Evolutionary conservation across 768 basidiomycete species (phyloP), one percentile per base, ranked within the genome.

Genomic region (Kondoa malvinella): DNA sequence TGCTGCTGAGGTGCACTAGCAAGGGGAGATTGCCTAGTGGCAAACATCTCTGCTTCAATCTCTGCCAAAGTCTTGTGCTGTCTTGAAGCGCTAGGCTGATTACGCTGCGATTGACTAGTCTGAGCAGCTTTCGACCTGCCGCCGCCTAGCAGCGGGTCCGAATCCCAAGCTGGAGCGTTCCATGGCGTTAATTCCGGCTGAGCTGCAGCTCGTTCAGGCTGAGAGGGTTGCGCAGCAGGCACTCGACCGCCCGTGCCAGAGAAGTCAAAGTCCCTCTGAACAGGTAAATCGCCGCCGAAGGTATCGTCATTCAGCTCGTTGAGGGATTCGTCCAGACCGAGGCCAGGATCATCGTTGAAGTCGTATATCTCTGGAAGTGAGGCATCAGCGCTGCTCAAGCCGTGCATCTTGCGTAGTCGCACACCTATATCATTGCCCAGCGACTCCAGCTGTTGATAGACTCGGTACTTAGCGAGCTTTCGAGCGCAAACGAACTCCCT

Each of bases 251-350:
- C 25, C 21, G 57, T 64, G 64, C 78, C 81, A 25, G 86, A 80
- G 77, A 92, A 95, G 80, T 94, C 89, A 76, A 94, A 95, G 78
- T 94, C 91, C 76, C 86, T 88, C 76, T 88, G 91, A 92, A 56
- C 83, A 71, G 75, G 78, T 34, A 81, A 85, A 63, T 79, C 71
- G 56, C 78, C 82, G 32, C 92, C 95, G 79, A 99, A 99, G 1
- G 95, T 99, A 80, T 94, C 91, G 77, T 94, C 90, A 78, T 99
- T 97, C 73, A 92, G 76, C 72, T 92, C 92, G 80, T 96, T 92
- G 67, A 85, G 57, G 27, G 69, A 62, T 25, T 69, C 69, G 17
- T 69, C 69, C 30, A 69, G 69, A 57, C 34, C 62, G 34, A 34
- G 33, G 8, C 16, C 16, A 16, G 30, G 4, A 30, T 33, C 16